Evolutionary conservation across 306 rosid species (phyloP).

Genomic region (Argentina anserina): DNA sequence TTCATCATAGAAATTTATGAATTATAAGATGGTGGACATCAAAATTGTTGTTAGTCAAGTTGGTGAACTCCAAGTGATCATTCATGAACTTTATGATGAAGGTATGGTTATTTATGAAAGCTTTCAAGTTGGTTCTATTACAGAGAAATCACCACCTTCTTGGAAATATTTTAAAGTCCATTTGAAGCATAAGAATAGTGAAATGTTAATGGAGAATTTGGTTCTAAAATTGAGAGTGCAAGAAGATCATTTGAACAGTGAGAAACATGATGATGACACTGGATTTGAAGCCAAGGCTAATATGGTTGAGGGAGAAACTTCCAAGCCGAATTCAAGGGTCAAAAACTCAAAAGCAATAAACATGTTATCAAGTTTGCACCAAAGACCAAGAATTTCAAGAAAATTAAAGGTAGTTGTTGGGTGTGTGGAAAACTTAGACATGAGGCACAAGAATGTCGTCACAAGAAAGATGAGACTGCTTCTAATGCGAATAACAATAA

Average conservation of each 20-base stretch:
- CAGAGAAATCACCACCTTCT: not conserved
- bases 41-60: not conserved
- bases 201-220: not conserved
- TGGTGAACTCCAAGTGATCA: not conserved
- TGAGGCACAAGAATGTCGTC: not conserved
- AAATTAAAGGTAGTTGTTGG: not conserved
- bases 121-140: not conserved
- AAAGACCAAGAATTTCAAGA: not conserved
- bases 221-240: not conserved
- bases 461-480: not conserved
- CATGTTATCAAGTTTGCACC: not conserved
- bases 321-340: not conserved
- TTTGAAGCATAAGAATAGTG: not conserved
- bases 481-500: not conserved
- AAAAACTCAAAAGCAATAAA: not conserved
- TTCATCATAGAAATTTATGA: not conserved
- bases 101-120: not conserved
- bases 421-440: not conserved
- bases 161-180: not conserved
- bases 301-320: not conserved
- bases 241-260: not conserved
- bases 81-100: not conserved
- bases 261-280: not conserved
- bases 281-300: not conserved
- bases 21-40: not conserved